Base-by-base conservation (phyloP, 805 yeast species). In the Suhomyces faveliae region DNA sequence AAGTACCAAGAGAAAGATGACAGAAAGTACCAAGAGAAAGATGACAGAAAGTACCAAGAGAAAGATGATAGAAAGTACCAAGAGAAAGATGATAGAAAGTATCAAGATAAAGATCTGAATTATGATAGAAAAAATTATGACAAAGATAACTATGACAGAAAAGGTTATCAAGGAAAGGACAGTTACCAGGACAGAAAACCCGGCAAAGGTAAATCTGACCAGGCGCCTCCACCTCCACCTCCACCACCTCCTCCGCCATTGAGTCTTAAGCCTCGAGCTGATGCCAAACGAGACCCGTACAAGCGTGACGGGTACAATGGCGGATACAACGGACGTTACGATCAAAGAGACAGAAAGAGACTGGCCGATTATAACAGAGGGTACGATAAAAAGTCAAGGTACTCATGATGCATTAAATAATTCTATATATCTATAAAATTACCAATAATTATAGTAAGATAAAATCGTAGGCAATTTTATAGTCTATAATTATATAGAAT, bases 311-410 rank as follows among this genome's bases (percentile, higher is more conserved):
- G 24, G 11, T 37, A 37, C 38, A 35, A 35, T 17, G 25, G 40
- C 8, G 45, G 50, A 40, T 39, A 40, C 12, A 35, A 46, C 10
- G 52, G 53, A 13, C 40, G 61, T 37, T 44, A 50, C 37, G 62
- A 58, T 35, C 53, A 40, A 6, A 46, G 47, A 39, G 46, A 37
- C 41, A 22, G 41, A 29, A 27, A 49, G 38, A 45, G 51, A 29
- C 39, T 15, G 11, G 37, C 21, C 15, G 29, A 45, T 11, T 37
- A 48, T 10, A 27, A 40, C 38, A 21, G 51, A 15, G 46, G 49
- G 12, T 59, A 62, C 45, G 70, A 66, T 38, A 70, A 70, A 47
- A 66, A 61, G 49, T 59, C 55, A 43, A 67, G 63, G 46, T 60
- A 64, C 50, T 66, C 44, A 5, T 12, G 20, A 35, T 9, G 12